Percentiles rank a stretch among this genome's conserved stretches.
phyloP scores from a whole-genome alignment of 2,329 filamentous ascomycete genomes.

The Trichoderma sp. region DNA sequence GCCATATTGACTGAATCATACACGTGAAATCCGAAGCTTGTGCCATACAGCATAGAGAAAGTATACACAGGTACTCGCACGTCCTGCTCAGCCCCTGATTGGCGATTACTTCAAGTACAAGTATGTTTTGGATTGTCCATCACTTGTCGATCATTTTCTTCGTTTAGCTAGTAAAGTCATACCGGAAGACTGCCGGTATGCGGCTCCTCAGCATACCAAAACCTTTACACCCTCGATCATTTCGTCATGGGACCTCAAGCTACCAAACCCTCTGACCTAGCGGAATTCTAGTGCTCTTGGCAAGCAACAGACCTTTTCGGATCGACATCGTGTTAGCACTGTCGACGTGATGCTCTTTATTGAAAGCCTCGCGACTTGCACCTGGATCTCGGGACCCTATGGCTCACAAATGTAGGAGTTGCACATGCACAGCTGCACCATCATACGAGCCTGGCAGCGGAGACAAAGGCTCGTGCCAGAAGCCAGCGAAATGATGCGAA shows the following conservation, averaged over 20 bases:
- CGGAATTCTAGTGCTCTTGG: background rate
- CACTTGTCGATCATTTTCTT: slow-evolving; percentile 9
- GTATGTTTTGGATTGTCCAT: background rate
- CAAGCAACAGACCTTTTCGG: background rate
- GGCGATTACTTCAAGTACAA: background rate
- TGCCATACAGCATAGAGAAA: background rate
- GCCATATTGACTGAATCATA: background rate
- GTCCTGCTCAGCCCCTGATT: background rate
- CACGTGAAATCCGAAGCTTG: background rate
- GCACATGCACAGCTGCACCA: background rate
- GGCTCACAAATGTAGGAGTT: background rate
- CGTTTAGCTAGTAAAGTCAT: background rate
- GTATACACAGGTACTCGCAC: background rate
- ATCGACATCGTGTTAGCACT: background rate
- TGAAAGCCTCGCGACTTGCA: background rate
- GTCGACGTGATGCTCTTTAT: background rate
- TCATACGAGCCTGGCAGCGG: background rate
- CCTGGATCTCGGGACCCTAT: background rate
- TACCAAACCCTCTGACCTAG: background rate
- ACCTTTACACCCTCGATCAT: background rate
- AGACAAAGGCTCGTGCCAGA: background rate
- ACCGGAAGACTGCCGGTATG: background rate
- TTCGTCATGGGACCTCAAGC: slow-evolving; percentile 4
- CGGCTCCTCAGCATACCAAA: background rate
- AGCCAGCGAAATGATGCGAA: slow-evolving; percentile 6